These are phyloP conservation scores for Stenocarpella maydis DNA, from an alignment of 2,329 filamentous ascomycete species.

Conservation along the genomic window DNA sequence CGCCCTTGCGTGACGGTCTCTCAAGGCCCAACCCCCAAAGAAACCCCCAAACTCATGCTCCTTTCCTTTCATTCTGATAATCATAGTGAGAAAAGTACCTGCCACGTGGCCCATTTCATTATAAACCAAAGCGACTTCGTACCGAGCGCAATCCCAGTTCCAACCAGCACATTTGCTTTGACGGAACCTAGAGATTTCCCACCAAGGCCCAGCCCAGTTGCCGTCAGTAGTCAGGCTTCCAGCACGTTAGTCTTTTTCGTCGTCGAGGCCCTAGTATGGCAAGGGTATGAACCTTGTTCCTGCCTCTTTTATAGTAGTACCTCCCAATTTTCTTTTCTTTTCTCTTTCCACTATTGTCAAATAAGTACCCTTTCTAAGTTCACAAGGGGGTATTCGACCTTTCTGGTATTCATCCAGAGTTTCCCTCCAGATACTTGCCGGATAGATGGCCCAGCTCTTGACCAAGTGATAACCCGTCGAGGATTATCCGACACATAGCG, in stretches of 20 bases:
- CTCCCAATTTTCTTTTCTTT: neutral
- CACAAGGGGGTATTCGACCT: neutral
- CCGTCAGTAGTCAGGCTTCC: neutral
- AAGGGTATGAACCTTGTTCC: neutral
- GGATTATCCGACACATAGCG: constrained; percentile 2
- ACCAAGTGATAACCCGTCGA: neutral
- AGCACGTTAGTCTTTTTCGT: neutral
- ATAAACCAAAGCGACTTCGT: neutral
- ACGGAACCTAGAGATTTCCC: neutral
- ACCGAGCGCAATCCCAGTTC: neutral
- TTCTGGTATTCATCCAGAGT: neutral
- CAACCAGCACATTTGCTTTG: neutral
- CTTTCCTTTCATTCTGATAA: neutral
- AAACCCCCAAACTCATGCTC: neutral
- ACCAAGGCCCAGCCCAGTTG: neutral
- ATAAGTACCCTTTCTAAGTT: neutral
- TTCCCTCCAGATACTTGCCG: neutral
- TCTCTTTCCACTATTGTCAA: neutral
- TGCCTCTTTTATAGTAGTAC: neutral
- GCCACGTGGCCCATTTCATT: neutral
- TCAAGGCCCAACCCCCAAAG: neutral
- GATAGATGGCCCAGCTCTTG: neutral
- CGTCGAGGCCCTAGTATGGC: neutral
- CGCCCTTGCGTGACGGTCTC: too few relatives aligned
- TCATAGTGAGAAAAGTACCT: neutral